Percentiles rank a stretch among this genome's conserved stretches.
phyloP scores from a whole-genome alignment of 192 early-diverging fungal species.

The Gaertneriomyces sp. region DNA sequence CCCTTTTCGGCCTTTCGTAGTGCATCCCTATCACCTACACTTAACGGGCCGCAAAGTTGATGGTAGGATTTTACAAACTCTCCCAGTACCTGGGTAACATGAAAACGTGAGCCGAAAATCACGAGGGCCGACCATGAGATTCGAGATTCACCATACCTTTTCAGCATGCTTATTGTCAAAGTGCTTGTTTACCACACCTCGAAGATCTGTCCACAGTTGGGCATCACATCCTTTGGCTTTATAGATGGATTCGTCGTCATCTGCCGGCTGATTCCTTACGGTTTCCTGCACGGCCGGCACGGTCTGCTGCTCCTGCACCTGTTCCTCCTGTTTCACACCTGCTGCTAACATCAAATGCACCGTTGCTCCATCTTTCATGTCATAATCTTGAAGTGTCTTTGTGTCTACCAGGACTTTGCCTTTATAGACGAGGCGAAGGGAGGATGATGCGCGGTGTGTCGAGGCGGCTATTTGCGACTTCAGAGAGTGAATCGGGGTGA shows the following conservation, averaged over 20 bases:
- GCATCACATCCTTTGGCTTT: constrained; percentile 8
- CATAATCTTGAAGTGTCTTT: constrained; percentile 32
- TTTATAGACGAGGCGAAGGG: constrained; percentile 24
- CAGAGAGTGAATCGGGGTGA: neutral
- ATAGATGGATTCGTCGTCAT: neutral
- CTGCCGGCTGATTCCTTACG: neutral
- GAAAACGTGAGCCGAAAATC: neutral
- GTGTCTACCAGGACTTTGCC: constrained; percentile 29
- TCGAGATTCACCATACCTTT: neutral
- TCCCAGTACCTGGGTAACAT: constrained; percentile 11
- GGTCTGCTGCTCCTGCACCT: neutral
- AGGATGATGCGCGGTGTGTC: constrained; percentile 8
- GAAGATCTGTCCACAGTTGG: constrained; percentile 19
- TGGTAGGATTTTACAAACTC: constrained; percentile 28
- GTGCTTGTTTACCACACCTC: constrained; percentile 7
- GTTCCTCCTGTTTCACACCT: neutral
- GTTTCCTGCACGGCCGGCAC: neutral
- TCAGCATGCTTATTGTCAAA: constrained; percentile 9
- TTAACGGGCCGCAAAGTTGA: constrained; percentile 23
- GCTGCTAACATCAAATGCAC: constrained; percentile 24
- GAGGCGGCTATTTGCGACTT: constrained; percentile 19
- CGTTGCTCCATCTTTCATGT: constrained; percentile 13
- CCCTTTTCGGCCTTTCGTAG: constrained; percentile 18
- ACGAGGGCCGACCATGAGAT: neutral
- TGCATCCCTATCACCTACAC: constrained; percentile 14